Percentiles rank a stretch among this genome's conserved stretches.
Conservation (phyloP, 805 yeast species). For the Metschnikowia picachoensis region DNA sequence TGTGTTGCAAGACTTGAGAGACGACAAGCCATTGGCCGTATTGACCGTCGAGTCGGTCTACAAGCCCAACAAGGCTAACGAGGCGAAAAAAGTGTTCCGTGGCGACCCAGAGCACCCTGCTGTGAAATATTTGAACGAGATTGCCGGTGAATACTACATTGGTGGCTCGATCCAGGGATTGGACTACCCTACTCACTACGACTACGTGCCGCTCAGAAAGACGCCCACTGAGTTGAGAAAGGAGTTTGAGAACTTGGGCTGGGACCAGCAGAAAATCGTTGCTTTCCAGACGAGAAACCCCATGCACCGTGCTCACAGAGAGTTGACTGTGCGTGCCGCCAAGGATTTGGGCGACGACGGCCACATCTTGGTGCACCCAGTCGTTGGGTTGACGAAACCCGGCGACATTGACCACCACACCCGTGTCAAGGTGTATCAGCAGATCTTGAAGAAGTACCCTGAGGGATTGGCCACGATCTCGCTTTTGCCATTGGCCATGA, state of each 20-base stretch:
- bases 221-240: constrained; percentile 88
- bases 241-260: constrained; percentile 75
- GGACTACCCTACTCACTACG: constrained; percentile 81
- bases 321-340: constrained; percentile 95
- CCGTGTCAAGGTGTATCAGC: constrained; percentile 91
- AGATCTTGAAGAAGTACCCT: constrained; percentile 88
- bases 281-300: constrained; percentile 99
- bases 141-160: constrained; percentile 77
- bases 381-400: constrained; percentile 94
- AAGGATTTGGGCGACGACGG: constrained; percentile 78
- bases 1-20: constrained; percentile 76
- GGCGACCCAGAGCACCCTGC: constrained; percentile 99
- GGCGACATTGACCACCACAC: constrained; percentile 98
- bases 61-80: constrained; percentile 72
- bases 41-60: constrained; percentile 76
- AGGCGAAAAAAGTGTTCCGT: constrained; percentile 85
- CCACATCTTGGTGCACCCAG: constrained; percentile 85
- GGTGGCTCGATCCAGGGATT: constrained; percentile 90
- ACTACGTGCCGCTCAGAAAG: constrained; percentile 80
- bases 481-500: constrained; percentile 90
- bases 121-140: constrained; percentile 61
- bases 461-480: constrained; percentile 90
- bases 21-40: constrained; percentile 74
- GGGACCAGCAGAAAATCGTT: constrained; percentile 73
- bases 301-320: constrained; percentile 98